Base-by-base conservation (phyloP, 768 basidiomycete species). In the Grammothele lineata region DNA sequence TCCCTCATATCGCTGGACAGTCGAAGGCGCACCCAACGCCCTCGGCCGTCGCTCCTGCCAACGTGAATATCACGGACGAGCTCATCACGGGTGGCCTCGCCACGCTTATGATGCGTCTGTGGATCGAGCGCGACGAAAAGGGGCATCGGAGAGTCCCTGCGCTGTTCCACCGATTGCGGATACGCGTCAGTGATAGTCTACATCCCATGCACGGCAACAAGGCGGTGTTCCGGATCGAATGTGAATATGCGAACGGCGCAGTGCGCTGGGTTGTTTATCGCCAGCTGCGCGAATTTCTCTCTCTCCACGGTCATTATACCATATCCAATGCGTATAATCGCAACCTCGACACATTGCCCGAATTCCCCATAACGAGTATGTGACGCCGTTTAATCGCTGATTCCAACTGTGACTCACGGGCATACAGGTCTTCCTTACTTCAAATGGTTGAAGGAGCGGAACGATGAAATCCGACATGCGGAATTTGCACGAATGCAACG, bases 221-320 rank as follows among this genome's bases (percentile, higher is more conserved):
- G 60, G 81, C 88, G 4, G 82, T 91, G 2, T 94, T 94, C 62
- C 80, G 91, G 14, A 92, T 94, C 55, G 92, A 94, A 65, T 97
- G 93, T 62, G 90, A 96, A 65, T 98, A 99, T 63, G 95, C 92
- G 0, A 93, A 95, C 54, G 92, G 92, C 18, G 84, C 85, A 11
- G 82, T 77, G 60, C 73, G 92, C 64, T 99, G 96, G 95, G 94
- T 96, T 23, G 76, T 92, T n/a, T 92, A 92, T 66, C 84, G 95
- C 43, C 85, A 94, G 66, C 74, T 96, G 44, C 83, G 90, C 51
- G 95, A 98, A 63, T 96, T 99, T 60, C 45, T 95, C 37, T 86
- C 86, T 21, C 67, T 99, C 19, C 94, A 97, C 63, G 77, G 85
- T 0, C 93, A 97, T 62, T 96, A 95, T 62, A 72, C 85, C 1